Evolutionary conservation across 148 eudicot genomes (phyloP).

Genomic region (Selenicereus undatus): DNA sequence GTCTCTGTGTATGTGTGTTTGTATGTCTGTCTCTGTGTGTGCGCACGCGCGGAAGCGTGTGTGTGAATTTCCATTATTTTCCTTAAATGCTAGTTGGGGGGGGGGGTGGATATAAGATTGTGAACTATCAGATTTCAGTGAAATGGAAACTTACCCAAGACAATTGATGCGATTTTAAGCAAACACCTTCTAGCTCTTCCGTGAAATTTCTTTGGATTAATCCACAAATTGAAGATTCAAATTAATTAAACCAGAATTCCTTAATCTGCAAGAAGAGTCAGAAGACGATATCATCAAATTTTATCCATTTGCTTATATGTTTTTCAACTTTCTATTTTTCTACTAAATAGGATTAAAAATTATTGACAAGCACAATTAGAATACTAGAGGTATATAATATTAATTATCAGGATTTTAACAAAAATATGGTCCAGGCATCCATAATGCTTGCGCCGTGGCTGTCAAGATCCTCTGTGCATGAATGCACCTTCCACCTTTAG

Average conservation of each 20-base stretch:
- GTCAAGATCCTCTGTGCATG: not conserved
- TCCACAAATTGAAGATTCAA: not conserved
- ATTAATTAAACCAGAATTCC: too few relatives aligned
- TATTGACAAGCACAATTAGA: not conserved
- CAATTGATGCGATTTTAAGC: not conserved
- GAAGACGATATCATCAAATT: not conserved
- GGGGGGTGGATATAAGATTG: not conserved
- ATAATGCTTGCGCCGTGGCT: not conserved
- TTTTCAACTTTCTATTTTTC: not conserved
- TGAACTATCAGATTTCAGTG: not conserved
- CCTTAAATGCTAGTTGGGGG: too few relatives aligned
- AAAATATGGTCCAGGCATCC: not conserved
- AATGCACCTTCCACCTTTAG: not conserved
- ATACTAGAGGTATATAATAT: not conserved
- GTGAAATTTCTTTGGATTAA: not conserved
- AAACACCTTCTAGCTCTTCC: not conserved
- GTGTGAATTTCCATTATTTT: too few relatives aligned
- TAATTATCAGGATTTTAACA: not conserved
- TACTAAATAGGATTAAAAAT: not conserved
- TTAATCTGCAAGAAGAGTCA: too few relatives aligned
- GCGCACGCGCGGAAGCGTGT: too few relatives aligned
- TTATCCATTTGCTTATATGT: not conserved
- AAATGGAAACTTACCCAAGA: not conserved
- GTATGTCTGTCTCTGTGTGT: too few relatives aligned
- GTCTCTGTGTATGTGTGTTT: too few relatives aligned